Conservation (phyloP, 169 alveolate species). For the Cyclospora cayetanensis region DNA sequence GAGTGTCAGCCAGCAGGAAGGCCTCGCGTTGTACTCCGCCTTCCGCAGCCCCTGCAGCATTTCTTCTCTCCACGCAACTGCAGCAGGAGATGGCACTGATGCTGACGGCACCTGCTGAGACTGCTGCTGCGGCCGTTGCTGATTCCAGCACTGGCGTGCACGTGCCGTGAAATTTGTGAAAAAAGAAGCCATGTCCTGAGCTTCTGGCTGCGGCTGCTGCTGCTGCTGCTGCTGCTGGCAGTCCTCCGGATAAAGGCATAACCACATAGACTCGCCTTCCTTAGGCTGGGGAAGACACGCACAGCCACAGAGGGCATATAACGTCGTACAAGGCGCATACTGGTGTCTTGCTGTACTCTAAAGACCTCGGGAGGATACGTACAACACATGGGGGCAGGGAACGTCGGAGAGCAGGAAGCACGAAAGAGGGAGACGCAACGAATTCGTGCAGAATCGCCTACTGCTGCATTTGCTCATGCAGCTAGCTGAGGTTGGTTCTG, state of each 20-base stretch:
- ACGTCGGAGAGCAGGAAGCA: background rate
- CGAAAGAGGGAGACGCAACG: no score
- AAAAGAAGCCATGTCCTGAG: background rate
- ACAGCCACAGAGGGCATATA: no score
- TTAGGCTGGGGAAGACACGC: background rate
- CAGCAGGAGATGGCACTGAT: constrained; percentile 32
- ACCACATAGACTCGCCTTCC: background rate
- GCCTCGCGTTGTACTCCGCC: background rate
- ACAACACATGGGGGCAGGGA: no score
- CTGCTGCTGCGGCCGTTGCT: constrained; percentile 15
- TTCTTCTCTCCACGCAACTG: constrained; percentile 30
- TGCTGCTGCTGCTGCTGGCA: constrained; percentile 26
- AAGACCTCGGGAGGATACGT: no score
- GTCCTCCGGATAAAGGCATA: constrained; percentile 1
- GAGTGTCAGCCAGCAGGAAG: background rate
- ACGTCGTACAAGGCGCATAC: no score
- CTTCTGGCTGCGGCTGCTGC: constrained; percentile 16
- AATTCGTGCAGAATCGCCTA: background rate
- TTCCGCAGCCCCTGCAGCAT: background rate
- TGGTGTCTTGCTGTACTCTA: no score
- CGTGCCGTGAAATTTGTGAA: background rate
- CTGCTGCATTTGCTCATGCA: background rate
- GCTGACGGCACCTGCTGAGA: no score
- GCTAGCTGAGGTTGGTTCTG: background rate
- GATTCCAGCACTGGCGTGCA: background rate